A percentile compares a stretch with the other conserved stretches of the same genome.
Evolutionary conservation across 345 rosid species (phyloP).

Genomic region (Stellera chamaejasme): DNA sequence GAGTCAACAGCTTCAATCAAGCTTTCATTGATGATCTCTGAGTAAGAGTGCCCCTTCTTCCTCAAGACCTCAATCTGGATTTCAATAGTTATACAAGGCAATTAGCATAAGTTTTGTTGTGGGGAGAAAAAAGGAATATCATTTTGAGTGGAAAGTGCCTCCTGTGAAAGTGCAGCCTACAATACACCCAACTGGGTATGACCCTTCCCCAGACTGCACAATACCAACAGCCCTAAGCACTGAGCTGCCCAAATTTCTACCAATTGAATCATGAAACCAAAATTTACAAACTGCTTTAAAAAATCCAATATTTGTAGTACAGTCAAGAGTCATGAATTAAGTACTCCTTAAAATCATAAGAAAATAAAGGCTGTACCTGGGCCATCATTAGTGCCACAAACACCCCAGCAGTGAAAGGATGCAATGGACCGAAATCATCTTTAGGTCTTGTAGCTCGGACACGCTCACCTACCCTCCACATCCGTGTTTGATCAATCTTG

Average conservation of each 20-base stretch:
- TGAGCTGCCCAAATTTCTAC: too few species aligned
- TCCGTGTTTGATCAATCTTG: constrained; percentile 38
- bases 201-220: too few species aligned
- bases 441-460: constrained; percentile 26
- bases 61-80: constrained; percentile 47
- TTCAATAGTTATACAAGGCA: constrained; percentile 8
- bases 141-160: too few species aligned
- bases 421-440: constrained; percentile 33
- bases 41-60: constrained; percentile 90
- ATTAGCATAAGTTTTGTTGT: background rate
- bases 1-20: constrained; percentile 90
- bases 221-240: too few species aligned
- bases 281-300: too few species aligned
- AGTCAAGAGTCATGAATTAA: background rate
- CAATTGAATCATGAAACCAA: too few species aligned
- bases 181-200: too few species aligned
- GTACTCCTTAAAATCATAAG: background rate
- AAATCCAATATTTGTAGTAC: constrained; percentile 9
- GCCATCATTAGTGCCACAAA: constrained; percentile 46
- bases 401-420: constrained; percentile 42
- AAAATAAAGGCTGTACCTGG: constrained; percentile 17
- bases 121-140: background rate
- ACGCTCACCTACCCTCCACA: constrained; percentile 41
- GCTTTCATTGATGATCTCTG: constrained; percentile 91
- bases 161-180: too few species aligned